These are phyloP conservation scores for Pistacia integerrima DNA, from an alignment of 345 rosid species.

Conservation along the genomic window DNA sequence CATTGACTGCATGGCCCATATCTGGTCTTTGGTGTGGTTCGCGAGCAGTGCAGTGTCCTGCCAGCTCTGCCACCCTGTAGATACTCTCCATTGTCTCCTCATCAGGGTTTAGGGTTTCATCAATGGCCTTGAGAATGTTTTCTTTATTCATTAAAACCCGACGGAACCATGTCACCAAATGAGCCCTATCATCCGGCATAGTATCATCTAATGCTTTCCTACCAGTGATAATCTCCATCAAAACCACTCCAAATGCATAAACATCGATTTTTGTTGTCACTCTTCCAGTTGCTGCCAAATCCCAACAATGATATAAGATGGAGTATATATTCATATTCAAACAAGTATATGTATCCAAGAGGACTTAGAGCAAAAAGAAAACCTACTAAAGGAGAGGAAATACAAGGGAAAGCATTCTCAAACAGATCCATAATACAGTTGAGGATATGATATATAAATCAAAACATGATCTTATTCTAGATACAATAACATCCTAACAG, in stretches of 20 bases:
- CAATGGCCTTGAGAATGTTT: slow-evolving; percentile 61
- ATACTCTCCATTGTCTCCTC: slow-evolving; percentile 73
- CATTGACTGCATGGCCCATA: slow-evolving; percentile 86
- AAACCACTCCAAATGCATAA: slow-evolving; percentile 82
- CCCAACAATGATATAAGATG: not conserved
- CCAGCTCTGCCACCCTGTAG: slow-evolving; percentile 70
- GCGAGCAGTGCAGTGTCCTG: slow-evolving; percentile 87
- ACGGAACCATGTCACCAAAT: slow-evolving; percentile 88
- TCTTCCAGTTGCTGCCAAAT: slow-evolving; percentile 78
- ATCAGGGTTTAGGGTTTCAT: slow-evolving; percentile 51
- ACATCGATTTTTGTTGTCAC: slow-evolving; percentile 91
- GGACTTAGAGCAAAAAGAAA: not conserved
- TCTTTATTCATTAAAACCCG: slow-evolving; percentile 63
- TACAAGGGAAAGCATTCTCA: not conserved
- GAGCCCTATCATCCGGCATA: slow-evolving; percentile 69
- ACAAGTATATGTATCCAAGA: not conserved
- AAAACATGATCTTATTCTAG: not conserved
- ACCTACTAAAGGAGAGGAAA: not conserved
- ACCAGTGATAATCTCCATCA: slow-evolving; percentile 89
- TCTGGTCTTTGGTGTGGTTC: slow-evolving; percentile 89
- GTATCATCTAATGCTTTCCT: slow-evolving; percentile 77
- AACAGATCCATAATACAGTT: not conserved
- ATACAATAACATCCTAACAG: not conserved
- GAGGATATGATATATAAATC: not conserved
- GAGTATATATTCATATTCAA: not conserved